A percentile compares a stretch with the other conserved stretches of the same genome.
These are phyloP conservation scores for Nyctanthes arbortristis DNA, from an alignment of 257 asterid genomes.

Conservation along the genomic window DNA sequence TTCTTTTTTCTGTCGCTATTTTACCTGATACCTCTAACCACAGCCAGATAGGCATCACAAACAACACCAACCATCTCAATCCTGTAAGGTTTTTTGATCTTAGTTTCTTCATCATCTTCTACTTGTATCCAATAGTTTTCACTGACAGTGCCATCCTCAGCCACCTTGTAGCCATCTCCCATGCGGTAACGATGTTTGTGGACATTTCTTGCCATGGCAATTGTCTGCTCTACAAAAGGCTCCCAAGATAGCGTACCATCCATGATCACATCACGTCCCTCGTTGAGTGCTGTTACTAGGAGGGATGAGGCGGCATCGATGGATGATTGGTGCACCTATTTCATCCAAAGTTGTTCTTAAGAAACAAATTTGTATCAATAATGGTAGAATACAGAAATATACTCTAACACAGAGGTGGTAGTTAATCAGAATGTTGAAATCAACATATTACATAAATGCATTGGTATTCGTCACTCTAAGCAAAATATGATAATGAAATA, in stretches of 20 bases:
- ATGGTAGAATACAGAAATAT: not conserved
- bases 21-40: constrained; percentile 90
- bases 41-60: constrained; percentile 88
- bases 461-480: not conserved
- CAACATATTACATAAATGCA: not conserved
- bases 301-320: constrained; percentile 97
- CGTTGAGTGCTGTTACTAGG: constrained; percentile 83
- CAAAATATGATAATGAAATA: not conserved
- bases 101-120: constrained; percentile 41
- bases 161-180: constrained; percentile 87
- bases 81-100: constrained; percentile 61
- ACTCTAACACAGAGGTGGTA: not conserved
- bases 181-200: constrained; percentile 74
- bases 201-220: constrained; percentile 82
- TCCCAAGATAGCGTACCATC: constrained; percentile 96
- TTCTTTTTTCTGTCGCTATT: not conserved
- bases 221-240: constrained; percentile 91
- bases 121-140: constrained; percentile 78
- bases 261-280: constrained; percentile 97
- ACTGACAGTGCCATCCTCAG: constrained; percentile 65
- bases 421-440: not conserved
- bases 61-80: constrained; percentile 92
- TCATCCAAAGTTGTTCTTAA: not conserved
- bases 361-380: not conserved
- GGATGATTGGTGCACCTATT: constrained; percentile 90